Conservation (phyloP, 495 filamentous ascomycete species). For the Schizothecium vesticola region DNA sequence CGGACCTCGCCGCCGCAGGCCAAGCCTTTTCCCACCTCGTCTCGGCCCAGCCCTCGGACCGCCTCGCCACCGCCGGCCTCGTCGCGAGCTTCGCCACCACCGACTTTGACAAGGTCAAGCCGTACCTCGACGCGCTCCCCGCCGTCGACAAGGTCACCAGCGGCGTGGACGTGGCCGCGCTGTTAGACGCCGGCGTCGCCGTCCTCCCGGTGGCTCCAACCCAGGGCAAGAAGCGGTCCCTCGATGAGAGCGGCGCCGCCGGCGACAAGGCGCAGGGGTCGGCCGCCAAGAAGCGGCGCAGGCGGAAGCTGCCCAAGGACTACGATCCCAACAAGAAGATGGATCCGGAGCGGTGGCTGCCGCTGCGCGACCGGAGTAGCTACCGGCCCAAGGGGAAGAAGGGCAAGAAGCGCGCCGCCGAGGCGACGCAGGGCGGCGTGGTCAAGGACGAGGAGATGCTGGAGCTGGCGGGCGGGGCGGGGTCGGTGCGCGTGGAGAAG, state of each 20-base stretch:
- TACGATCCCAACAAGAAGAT: conserved; percentile 66
- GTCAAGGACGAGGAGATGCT: conserved; percentile 62
- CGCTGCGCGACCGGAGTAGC: conserved; percentile 76
- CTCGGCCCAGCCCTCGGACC: conserved; percentile 56
- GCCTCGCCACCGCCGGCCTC: conserved; percentile 66
- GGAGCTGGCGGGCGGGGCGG: conserved; percentile 58
- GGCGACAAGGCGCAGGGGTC: conserved; percentile 55
- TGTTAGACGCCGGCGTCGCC: conserved; percentile 75
- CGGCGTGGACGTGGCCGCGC: conserved; percentile 59
- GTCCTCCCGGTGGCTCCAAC: conserved; percentile 40
- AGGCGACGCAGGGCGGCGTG: conserved; percentile 78
- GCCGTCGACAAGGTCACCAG: conserved; percentile 59
- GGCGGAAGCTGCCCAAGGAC: conserved; percentile 73
- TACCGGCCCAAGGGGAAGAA: conserved; percentile 90
- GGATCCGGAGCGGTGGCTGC: conserved; percentile 90
- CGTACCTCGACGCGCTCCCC: conserved; percentile 59
- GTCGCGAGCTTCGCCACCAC: conserved; percentile 74
- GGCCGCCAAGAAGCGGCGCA: conserved; percentile 59
- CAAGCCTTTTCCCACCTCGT: conserved; percentile 69
- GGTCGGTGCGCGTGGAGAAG: conserved; percentile 54
- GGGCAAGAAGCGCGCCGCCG: conserved; percentile 72
- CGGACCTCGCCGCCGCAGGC: conserved; percentile 63
- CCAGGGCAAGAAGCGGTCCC: conserved; percentile 27
- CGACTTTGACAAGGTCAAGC: conserved; percentile 54
- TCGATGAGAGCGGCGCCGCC: conserved; percentile 47